phyloP scores from a whole-genome alignment of 2,329 filamentous ascomycete genomes.

The Gyromitra esculenta region DNA sequence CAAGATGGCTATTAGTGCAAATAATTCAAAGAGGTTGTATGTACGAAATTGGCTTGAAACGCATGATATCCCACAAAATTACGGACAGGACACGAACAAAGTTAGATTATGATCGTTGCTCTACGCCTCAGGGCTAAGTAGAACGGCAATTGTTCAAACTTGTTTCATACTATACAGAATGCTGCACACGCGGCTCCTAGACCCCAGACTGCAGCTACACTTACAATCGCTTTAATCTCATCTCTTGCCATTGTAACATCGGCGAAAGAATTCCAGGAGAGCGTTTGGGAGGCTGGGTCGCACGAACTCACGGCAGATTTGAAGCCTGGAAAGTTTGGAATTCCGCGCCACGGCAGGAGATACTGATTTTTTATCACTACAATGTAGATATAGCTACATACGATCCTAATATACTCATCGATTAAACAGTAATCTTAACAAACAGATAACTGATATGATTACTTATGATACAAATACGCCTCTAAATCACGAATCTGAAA shows the following conservation, averaged over 20 bases:
- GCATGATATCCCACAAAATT: background rate
- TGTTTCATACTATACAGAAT: background rate
- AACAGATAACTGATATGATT: background rate
- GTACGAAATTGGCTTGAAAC: background rate
- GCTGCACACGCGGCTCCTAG: background rate
- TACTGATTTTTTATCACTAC: background rate
- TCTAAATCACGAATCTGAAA: slow-evolving; percentile 19
- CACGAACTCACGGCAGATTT: background rate
- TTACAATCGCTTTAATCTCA: background rate
- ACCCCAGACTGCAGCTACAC: background rate
- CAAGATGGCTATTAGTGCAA: background rate
- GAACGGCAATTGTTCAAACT: background rate
- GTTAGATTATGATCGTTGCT: background rate
- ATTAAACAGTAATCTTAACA: background rate
- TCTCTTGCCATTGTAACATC: background rate
- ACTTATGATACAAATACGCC: slow-evolving; percentile 3
- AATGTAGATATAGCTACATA: background rate
- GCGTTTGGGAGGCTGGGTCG: background rate
- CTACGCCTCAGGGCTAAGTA: background rate
- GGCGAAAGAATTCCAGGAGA: background rate
- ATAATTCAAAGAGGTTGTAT: background rate
- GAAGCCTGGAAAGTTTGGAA: background rate
- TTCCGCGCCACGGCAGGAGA: background rate
- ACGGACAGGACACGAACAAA: background rate
- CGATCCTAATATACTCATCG: slow-evolving; percentile 3